Percentiles rank a stretch among this genome's conserved stretches.
These are phyloP conservation scores for Lactuca sativa DNA, from an alignment of 129 eudicot species.

Conservation along the genomic window DNA sequence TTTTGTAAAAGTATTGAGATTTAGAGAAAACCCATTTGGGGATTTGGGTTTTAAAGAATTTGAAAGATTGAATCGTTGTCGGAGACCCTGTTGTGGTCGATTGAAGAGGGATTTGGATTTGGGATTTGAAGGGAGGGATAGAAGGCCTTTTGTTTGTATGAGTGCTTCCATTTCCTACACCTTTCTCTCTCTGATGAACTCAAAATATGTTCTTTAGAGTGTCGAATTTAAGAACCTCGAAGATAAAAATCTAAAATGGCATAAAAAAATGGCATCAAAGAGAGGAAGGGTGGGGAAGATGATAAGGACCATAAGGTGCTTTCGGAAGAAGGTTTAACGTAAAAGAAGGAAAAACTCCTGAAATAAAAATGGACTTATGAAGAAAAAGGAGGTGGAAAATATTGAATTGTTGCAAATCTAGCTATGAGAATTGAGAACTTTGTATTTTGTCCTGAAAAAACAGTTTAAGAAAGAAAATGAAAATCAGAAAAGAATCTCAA, in stretches of 20 bases:
- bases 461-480: neutral
- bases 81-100: slow-evolving; percentile 32
- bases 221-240: slow-evolving; percentile 24
- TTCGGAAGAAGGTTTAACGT: slow-evolving; percentile 8
- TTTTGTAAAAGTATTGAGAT: slow-evolving; percentile 51
- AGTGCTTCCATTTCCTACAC: slow-evolving; percentile 64
- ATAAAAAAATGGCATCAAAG: neutral
- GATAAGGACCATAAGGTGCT: neutral
- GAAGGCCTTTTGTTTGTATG: slow-evolving; percentile 78
- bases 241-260: slow-evolving; percentile 12
- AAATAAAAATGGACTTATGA: neutral
- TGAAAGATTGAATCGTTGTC: slow-evolving; percentile 25
- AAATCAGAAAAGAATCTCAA: slow-evolving; percentile 25
- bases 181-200: slow-evolving; percentile 3
- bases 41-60: slow-evolving; percentile 55
- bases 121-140: slow-evolving; percentile 80
- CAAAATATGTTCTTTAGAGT: slow-evolving; percentile 16
- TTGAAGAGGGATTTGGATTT: slow-evolving; percentile 41
- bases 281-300: neutral
- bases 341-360: slow-evolving; percentile 30
- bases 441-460: neutral
- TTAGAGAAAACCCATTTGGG: slow-evolving; percentile 50
- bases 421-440: neutral
- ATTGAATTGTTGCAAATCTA: slow-evolving; percentile 4
- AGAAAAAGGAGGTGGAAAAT: neutral